Conservation (phyloP, 2,329 filamentous ascomycete genomes). For the Xylariaceae sp. region DNA sequence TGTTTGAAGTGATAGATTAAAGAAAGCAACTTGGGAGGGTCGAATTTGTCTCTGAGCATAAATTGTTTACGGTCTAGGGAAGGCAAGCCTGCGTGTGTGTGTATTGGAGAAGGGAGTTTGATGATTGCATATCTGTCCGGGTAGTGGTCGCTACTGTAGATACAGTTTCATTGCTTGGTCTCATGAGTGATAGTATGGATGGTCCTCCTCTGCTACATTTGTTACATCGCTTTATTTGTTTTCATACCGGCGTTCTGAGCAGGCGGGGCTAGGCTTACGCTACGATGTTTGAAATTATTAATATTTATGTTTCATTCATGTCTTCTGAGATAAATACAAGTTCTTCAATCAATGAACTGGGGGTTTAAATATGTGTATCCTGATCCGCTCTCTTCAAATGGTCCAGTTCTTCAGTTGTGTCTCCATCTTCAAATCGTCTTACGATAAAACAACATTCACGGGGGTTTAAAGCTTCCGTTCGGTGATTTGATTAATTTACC, state of each 20-base stretch:
- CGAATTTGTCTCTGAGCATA: not conserved
- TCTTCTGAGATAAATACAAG: not conserved
- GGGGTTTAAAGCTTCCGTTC: no score
- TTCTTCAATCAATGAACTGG: not conserved
- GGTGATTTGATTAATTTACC: no score
- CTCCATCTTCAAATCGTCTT: no score
- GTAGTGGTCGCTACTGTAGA: not conserved
- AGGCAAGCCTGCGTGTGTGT: not conserved
- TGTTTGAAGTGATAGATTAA: conserved; percentile 10
- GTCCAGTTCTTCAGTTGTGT: no score
- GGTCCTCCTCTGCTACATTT: not conserved
- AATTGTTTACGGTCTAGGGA: not conserved
- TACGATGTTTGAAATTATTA: conserved; percentile 6
- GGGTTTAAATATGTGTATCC: not conserved
- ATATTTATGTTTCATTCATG: not conserved
- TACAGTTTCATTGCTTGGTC: not conserved
- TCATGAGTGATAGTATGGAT: not conserved
- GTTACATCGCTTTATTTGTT: conserved; percentile 2
- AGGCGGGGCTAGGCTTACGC: not conserved
- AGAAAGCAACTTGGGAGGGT: no score
- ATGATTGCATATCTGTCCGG: not conserved
- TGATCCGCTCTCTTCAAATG: no score
- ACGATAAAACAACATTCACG: no score
- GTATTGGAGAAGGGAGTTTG: not conserved
- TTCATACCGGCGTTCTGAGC: conserved; percentile 7